Evolutionary conservation across 305 asterid species (phyloP).

Genomic region (Fraxinus sp.): DNA sequence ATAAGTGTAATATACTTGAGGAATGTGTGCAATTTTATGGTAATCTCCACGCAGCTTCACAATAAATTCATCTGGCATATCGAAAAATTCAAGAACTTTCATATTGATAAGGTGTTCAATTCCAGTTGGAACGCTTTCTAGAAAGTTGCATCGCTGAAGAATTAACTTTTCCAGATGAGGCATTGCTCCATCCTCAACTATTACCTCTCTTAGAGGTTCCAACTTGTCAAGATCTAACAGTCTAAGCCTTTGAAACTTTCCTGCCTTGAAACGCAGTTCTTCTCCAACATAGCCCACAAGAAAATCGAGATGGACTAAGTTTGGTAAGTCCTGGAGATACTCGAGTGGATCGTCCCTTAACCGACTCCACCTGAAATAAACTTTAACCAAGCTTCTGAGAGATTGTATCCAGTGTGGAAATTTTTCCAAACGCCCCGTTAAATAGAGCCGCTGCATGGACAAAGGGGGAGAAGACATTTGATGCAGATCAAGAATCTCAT

Average conservation of each 20-base stretch:
- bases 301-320: constrained; percentile 19
- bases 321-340: constrained; percentile 21
- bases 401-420: constrained; percentile 24
- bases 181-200: constrained; percentile 12
- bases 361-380: constrained; percentile 9
- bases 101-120: constrained; percentile 14
- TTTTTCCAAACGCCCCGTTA: constrained; percentile 7
- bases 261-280: constrained; percentile 9
- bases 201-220: constrained; percentile 12
- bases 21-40: constrained; percentile 24
- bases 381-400: constrained; percentile 21
- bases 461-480: constrained; percentile 15
- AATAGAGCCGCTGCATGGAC: constrained; percentile 13
- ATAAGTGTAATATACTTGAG: constrained; percentile 21
- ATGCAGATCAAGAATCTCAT: constrained; percentile 17
- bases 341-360: constrained; percentile 13
- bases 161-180: constrained; percentile 22
- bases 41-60: constrained; percentile 7
- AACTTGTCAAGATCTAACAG: constrained; percentile 7
- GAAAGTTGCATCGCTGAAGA: constrained; percentile 18
- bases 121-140: constrained; percentile 22
- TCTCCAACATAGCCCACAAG: constrained; percentile 9
- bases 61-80: constrained; percentile 23
- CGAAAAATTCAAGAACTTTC: constrained; percentile 20
- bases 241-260: constrained; percentile 18